phyloP scores from a whole-genome alignment of 495 filamentous ascomycete genomes.

The Podospora conica region DNA sequence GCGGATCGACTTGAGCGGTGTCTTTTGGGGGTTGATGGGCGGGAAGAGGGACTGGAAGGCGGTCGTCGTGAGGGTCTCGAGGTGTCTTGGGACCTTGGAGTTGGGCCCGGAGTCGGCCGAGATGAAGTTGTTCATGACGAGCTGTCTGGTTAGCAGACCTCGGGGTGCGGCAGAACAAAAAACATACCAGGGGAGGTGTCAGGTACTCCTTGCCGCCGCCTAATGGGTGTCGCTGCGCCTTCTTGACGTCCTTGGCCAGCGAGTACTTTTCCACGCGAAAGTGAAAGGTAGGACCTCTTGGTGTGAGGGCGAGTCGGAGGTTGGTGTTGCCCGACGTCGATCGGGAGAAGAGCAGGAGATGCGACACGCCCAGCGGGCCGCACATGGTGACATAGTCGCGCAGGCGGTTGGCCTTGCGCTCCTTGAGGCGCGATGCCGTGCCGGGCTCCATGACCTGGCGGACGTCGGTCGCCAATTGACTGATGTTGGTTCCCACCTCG shows the following conservation, averaged over 20 bases:
- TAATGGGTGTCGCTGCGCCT: conserved; percentile 71
- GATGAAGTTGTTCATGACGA: conserved; percentile 98
- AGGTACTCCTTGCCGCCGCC: conserved; percentile 76
- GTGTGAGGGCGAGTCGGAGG: conserved; percentile 79
- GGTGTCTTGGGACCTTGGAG: conserved; percentile 65
- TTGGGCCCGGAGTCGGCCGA: conserved; percentile 60
- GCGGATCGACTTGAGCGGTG: conserved; percentile 79
- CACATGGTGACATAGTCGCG: conserved; percentile 94
- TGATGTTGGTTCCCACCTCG: conserved; percentile 86
- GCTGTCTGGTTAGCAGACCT: conserved; percentile 32
- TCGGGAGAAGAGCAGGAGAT: conserved; percentile 90
- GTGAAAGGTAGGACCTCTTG: conserved; percentile 85
- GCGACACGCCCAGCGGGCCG: conserved; percentile 87
- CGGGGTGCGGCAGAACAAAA: neutral
- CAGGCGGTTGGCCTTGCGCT: conserved; percentile 83
- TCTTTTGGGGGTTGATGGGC: conserved; percentile 86
- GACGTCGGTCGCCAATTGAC: conserved; percentile 87
- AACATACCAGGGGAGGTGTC: conserved; percentile 65
- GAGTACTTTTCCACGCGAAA: conserved; percentile 97
- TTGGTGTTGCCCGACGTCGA: conserved; percentile 88
- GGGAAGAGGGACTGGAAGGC: conserved; percentile 97
- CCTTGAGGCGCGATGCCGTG: conserved; percentile 80
- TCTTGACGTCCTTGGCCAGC: conserved; percentile 81
- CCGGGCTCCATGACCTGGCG: conserved; percentile 91
- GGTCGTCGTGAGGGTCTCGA: conserved; percentile 88